Evolutionary conservation across 2,329 filamentous ascomycete species (phyloP).

Genomic region (Aschersonia sp.): DNA sequence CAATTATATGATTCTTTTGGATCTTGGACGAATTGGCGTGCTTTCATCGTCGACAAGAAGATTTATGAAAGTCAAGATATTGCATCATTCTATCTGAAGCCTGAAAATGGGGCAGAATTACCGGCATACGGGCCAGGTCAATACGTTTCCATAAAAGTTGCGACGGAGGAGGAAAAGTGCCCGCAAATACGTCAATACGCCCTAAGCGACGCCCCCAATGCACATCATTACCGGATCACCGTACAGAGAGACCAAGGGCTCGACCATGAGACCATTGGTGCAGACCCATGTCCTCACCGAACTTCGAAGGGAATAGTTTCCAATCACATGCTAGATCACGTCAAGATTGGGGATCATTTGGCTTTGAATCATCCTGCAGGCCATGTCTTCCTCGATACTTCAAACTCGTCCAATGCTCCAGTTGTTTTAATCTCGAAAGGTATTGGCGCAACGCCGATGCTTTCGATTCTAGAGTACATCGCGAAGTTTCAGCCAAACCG

Average conservation of each 20-base stretch:
- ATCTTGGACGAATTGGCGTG: conserved; percentile 52
- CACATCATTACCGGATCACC: conserved; percentile 53
- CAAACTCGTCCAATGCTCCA: conserved; percentile 23
- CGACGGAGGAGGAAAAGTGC: conserved; percentile 40
- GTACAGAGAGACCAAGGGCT: conserved; percentile 51
- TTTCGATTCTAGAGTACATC: conserved; percentile 44
- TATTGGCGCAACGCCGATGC: conserved; percentile 43
- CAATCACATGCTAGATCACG: conserved; percentile 50
- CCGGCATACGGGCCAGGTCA: conserved; percentile 55
- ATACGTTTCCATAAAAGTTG: conserved; percentile 50
- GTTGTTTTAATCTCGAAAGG: conserved; percentile 48
- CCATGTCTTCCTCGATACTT: conserved; percentile 41
- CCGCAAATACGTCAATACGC: conserved; percentile 59
- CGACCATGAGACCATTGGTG: conserved; percentile 11
- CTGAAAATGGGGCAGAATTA: conserved; percentile 44
- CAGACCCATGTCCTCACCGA: conserved; percentile 11
- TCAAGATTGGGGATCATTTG: conserved; percentile 45
- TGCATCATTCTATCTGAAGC: conserved; percentile 54
- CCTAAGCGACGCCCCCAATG: conserved; percentile 47
- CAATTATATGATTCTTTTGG: conserved; percentile 45
- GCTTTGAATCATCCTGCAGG: conserved; percentile 53
- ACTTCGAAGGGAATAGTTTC: conserved; percentile 51
- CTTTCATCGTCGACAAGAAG: conserved; percentile 51
- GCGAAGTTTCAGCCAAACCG: conserved; percentile 27
- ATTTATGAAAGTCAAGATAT: conserved; percentile 53